Evolutionary conservation across 140 eudicot genomes (phyloP).

Genomic region (Ambrosia hybrid): DNA sequence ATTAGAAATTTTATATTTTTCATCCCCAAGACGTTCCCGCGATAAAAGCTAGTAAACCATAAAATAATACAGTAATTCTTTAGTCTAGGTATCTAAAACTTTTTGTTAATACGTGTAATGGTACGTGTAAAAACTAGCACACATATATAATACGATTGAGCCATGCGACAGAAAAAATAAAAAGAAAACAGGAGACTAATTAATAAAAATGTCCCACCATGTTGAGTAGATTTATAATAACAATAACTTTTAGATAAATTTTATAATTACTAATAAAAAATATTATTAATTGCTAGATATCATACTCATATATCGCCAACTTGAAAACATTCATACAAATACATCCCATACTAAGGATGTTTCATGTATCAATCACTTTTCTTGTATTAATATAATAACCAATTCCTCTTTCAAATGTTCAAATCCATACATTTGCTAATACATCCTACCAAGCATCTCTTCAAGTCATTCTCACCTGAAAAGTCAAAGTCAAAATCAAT

Average conservation of each 20-base stretch:
- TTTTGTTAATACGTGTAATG: no score
- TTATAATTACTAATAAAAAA: neutral
- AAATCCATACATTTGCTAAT: constrained; percentile 7
- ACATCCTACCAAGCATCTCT: constrained; percentile 13
- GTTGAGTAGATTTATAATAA: neutral
- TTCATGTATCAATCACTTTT: constrained; percentile 9
- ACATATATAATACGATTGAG: no score
- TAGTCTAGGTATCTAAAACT: no score
- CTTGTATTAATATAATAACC: neutral
- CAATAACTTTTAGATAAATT: no score
- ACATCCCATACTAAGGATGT: neutral
- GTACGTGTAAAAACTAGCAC: no score
- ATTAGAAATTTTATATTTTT: no score
- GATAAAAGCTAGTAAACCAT: no score
- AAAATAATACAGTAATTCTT: no score
- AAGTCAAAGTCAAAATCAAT: neutral
- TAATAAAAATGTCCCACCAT: neutral
- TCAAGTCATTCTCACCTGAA: constrained; percentile 4
- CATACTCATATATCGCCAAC: neutral
- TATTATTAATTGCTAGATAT: neutral
- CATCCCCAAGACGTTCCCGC: no score
- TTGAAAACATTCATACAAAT: neutral
- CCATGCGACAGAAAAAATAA: no score
- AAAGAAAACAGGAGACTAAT: neutral
- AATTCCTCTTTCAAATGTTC: constrained; percentile 1